Evolutionary conservation across 495 filamentous ascomycete species (phyloP), one percentile per base, ranked within the genome.

Genomic region (Pyronema omphalodes): DNA sequence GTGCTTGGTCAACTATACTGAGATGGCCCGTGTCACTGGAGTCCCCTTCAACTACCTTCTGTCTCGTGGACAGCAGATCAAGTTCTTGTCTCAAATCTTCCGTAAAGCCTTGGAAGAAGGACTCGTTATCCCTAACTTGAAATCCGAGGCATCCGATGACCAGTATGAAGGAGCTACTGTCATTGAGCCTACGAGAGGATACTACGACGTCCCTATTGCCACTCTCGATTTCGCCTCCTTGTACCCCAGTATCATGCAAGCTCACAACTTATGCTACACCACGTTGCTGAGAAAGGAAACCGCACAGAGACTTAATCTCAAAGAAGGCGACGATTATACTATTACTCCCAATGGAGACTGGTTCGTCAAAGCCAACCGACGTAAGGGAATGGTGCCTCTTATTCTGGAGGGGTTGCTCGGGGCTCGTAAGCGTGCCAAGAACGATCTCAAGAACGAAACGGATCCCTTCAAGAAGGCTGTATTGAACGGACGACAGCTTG

Each of bases 1-100:
- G 68, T 95, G 91, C 67, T 73, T 99, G 29, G 82, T 93, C 64
- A 99, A 99, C 67, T 95, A 95, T 62, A 96, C 91, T 0, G 91
- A 99, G 68, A 99, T 99, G 91, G 91, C 91, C 40, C 91, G 91
- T 76, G 91, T 99, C 64, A 99, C 91, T 14, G 91, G 91, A 56
- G 88, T 99, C 0, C 93, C 91, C 0, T 99, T 96, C 74, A 94
- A 93, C 62, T 95, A 82, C 62, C 76, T 99, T 15, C 76, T 99
- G 3, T 75, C 93, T 23, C 79, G 86, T 65, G 91, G 91, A 44
- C 91, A 99, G 64, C 91, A 99, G 66, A 83, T 96, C 62, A 94
- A 94, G 63, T 96, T 99, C 70, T 75, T 99, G 68, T 94, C 87
- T 63, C 91, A 99, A 66, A 75, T 99, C 6, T 99, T 91, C 73